Percentiles rank a stretch among this genome's conserved stretches.
Conservation (phyloP, 768 basidiomycete species). For the Termitomyces sp. region DNA sequence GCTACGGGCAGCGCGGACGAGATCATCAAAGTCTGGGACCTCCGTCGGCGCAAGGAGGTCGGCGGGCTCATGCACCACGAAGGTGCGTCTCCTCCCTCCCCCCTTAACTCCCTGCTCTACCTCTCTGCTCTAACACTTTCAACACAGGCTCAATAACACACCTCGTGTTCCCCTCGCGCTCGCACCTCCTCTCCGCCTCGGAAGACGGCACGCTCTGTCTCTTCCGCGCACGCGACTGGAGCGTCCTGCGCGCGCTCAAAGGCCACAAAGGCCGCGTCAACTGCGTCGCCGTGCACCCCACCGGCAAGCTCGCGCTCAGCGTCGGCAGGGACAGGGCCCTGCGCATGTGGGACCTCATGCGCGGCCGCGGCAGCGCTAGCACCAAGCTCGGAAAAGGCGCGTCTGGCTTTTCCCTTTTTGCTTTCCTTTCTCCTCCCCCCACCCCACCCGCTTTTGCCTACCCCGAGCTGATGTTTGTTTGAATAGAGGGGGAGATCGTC, state of each 20-base stretch:
- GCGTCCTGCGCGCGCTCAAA: constrained; percentile 77
- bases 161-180: constrained; percentile 80
- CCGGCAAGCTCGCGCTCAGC: constrained; percentile 85
- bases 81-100: constrained; percentile 42
- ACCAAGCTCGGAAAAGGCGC: constrained; percentile 85
- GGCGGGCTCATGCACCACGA: constrained; percentile 94
- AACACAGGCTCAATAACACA: constrained; percentile 83
- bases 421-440: neutral
- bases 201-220: constrained; percentile 89
- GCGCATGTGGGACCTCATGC: constrained; percentile 99
- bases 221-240: constrained; percentile 94
- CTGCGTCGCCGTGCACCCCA: constrained; percentile 85
- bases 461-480: neutral
- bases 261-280: constrained; percentile 96
- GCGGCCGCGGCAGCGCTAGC: constrained; percentile 86
- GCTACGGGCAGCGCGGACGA: constrained; percentile 96
- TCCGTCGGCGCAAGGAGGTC: constrained; percentile 86
- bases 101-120: neutral
- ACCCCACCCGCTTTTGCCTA: no score
- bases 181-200: constrained; percentile 86
- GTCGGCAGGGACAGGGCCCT: constrained; percentile 88
- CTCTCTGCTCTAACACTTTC: no score
- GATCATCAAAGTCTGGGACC: constrained; percentile 95
- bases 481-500: constrained; percentile 85
- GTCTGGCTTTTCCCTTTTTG: constrained; percentile 12